Evolutionary conservation across 1,139 yeast species (phyloP).

Genomic region (Chernovozyma aurita): DNA sequence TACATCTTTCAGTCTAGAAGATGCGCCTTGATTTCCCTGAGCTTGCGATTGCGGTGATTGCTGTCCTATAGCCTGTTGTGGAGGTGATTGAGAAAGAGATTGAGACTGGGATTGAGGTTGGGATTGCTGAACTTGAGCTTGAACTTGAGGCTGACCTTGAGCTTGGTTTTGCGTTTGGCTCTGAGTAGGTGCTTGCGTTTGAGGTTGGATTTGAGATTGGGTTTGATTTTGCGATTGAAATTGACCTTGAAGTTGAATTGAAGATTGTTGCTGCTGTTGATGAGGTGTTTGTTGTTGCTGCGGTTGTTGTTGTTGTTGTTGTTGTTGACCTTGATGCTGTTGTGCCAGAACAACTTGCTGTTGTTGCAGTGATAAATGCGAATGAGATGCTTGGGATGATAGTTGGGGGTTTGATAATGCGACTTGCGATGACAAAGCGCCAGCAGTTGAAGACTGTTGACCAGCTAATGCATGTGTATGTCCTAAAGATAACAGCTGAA

Average conservation of each 20-base stretch:
- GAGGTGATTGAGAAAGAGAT: conserved; percentile 5
- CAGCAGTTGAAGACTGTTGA: not conserved
- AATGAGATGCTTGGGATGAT: conserved; percentile 5
- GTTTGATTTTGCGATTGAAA: conserved; percentile 2
- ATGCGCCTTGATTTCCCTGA: not conserved
- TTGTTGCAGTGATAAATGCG: conserved; percentile 1
- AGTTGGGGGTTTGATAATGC: conserved; percentile 7
- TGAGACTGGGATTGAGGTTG: conserved; percentile 11
- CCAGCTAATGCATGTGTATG: not conserved
- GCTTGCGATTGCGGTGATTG: conserved; percentile 5
- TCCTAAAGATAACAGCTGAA: conserved; percentile 7
- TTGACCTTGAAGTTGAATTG: not conserved
- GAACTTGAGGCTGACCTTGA: conserved; percentile 6
- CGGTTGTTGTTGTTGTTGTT: conserved; percentile 1
- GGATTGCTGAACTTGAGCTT: conserved; percentile 10
- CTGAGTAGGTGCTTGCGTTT: conserved; percentile 6
- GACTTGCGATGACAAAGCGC: conserved; percentile 2
- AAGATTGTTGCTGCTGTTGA: conserved; percentile 1
- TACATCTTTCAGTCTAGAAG: conserved; percentile 32
- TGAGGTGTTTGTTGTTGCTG: not conserved
- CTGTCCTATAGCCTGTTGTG: not conserved
- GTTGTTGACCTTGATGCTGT: not conserved
- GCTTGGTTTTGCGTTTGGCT: conserved; percentile 9
- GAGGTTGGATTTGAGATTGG: not conserved
- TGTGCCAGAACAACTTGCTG: conserved; percentile 5